These are phyloP conservation scores for Moniliella sp. DNA, from an alignment of 1,284 basidiomycete species.

Conservation along the genomic window DNA sequence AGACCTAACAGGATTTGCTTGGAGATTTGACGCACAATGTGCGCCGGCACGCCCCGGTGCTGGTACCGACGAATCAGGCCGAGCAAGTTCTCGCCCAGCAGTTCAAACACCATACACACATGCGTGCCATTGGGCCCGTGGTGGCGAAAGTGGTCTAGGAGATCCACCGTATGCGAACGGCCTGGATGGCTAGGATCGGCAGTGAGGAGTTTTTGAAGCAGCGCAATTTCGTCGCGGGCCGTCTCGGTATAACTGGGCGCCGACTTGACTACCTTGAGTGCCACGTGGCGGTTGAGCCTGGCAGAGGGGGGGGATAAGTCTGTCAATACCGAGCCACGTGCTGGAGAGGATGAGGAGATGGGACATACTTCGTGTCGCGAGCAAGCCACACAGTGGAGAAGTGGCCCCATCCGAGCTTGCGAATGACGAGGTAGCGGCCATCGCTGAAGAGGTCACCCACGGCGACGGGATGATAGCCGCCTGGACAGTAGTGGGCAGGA, in stretches of 20 bases:
- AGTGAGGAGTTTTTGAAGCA: conserved; percentile 73
- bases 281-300: conserved; percentile 63
- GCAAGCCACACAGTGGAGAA: conserved; percentile 43
- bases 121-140: conserved; percentile 87
- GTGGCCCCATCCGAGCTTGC: conserved; percentile 95
- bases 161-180: conserved; percentile 52
- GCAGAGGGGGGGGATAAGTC: too few relatives aligned
- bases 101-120: conserved; percentile 99
- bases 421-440: conserved; percentile 66
- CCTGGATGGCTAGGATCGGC: conserved; percentile 44
- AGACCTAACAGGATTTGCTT: conserved; percentile 85
- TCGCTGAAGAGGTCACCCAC: conserved; percentile 80
- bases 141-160: conserved; percentile 90
- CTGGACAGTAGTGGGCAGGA: conserved; percentile 37
- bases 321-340: too few relatives aligned
- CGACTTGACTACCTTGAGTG: conserved; percentile 94
- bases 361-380: conserved; percentile 25
- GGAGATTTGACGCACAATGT: conserved; percentile 80
- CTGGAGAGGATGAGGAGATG: too few relatives aligned
- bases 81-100: conserved; percentile 88
- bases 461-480: conserved; percentile 73
- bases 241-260: conserved; percentile 92
- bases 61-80: conserved; percentile 87
- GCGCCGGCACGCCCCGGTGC: conserved; percentile 84
- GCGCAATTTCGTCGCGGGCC: conserved; percentile 91